Evolutionary conservation across 2,329 filamentous ascomycete genomes (phyloP), one percentile per base, ranked within the genome.

Genomic region (Trichoderma arundinaceum): DNA sequence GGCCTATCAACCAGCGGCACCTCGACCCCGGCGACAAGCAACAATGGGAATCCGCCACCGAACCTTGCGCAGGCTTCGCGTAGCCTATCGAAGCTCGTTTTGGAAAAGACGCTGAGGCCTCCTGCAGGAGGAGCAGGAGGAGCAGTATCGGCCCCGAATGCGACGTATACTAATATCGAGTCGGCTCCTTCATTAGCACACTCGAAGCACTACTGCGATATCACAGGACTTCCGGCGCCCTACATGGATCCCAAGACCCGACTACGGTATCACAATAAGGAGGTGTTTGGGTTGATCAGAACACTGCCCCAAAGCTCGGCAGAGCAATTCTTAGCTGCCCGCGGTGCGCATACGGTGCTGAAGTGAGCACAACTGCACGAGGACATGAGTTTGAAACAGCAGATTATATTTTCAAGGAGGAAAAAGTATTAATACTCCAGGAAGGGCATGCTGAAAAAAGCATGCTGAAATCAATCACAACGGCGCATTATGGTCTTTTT

Each of bases 101-200:
- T 97, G 57, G 92, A 97, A 78, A 95, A 92, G 84, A 94, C 88
- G 71, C 82, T 89, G 66, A 81, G 81, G 74, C 68, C 69, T 1
- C 66, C 72, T 13, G 52, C 51, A 7, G 60, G 58, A 43, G 58
- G 58, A 32, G 32, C 35, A 13, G 53, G 8, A 17, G 72, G 71
- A 12, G 77, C 75, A 43, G 70, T 65, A 12, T 69, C 72, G 5
- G 90, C 89, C 0, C 92, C 91, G 0, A 86, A 85, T 38, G 91
- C 91, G 38, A 97, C 95, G 1, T 99, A 98, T 77, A 97, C 92
- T 7, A 98, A 97, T 75, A 96, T 99, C 69, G 95, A 98, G 77
- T 93, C 92, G 54, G 94, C 95, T 3, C 95, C 95, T 44, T 95
- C 91, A 66, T 82, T 98, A 72, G 90, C 90, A 58, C 90, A 92